phyloP scores from a whole-genome alignment of 345 rosid species.

The Stellera chamaejasme region DNA sequence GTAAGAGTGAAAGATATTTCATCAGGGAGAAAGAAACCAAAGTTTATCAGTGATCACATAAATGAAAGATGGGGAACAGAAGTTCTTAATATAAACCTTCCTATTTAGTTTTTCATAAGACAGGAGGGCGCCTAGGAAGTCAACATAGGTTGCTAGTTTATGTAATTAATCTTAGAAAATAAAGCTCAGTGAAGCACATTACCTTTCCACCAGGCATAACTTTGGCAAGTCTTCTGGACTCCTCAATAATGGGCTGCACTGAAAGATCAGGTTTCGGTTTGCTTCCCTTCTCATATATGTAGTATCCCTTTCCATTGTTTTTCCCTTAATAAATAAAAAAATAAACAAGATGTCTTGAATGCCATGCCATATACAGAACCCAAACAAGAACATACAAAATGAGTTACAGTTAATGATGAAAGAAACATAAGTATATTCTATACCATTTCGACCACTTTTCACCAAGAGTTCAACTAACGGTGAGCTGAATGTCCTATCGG shows the following conservation, averaged over 20 bases:
- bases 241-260: slow-evolving; percentile 62
- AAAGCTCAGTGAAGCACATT: slow-evolving; percentile 8
- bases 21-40: slow-evolving; percentile 9
- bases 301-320: slow-evolving; percentile 81
- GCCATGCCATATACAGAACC: not conserved
- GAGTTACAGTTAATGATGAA: slow-evolving; percentile 2
- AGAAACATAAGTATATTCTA: slow-evolving; percentile 1
- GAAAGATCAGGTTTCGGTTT: slow-evolving; percentile 83
- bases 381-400: not conserved
- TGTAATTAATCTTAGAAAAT: slow-evolving; percentile 3
- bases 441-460: slow-evolving; percentile 83
- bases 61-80: not conserved
- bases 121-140: not conserved
- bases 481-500: slow-evolving; percentile 51
- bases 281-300: slow-evolving; percentile 72
- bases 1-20: not conserved
- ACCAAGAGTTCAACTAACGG: slow-evolving; percentile 65
- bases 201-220: slow-evolving; percentile 95
- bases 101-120: not conserved
- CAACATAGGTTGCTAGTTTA: slow-evolving; percentile 4
- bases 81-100: not conserved
- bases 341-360: not conserved
- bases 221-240: slow-evolving; percentile 57
- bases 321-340: slow-evolving; percentile 50
- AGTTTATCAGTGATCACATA: slow-evolving; percentile 10